Evolutionary conservation across 2,329 filamentous ascomycete genomes (phyloP).

Genomic region (Alternaria sp.): DNA sequence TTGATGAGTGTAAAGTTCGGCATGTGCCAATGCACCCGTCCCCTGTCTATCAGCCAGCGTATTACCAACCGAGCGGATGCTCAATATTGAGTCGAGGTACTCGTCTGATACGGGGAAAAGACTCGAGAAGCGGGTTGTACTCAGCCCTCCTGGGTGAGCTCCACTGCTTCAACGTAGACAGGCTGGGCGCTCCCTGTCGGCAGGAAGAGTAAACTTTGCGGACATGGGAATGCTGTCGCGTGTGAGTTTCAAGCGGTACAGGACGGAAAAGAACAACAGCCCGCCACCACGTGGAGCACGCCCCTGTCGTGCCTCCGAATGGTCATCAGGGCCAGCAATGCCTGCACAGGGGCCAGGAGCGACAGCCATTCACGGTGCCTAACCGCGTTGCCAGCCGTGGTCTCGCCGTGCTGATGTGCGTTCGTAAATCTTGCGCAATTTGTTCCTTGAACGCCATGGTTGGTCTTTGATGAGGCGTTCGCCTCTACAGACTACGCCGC

Average conservation of each 20-base stretch:
- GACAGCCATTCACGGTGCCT: constrained; percentile 26
- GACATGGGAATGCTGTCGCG: constrained; percentile 19
- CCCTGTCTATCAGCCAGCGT: constrained; percentile 23
- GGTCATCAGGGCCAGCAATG: constrained; percentile 15
- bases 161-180: constrained; percentile 6
- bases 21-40: constrained; percentile 13
- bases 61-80: constrained; percentile 20
- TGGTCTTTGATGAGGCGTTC: constrained; percentile 11
- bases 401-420: constrained; percentile 14
- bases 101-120: constrained; percentile 12
- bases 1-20: constrained; percentile 19
- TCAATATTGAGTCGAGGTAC: constrained; percentile 9
- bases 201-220: constrained; percentile 5
- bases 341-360: constrained; percentile 26
- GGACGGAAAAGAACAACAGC: constrained; percentile 17
- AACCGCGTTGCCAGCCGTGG: constrained; percentile 27
- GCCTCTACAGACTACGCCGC: constrained; percentile 13
- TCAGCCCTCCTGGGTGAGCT: not conserved
- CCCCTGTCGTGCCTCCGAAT: constrained; percentile 9
- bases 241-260: constrained; percentile 22
- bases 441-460: constrained; percentile 8
- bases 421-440: constrained; percentile 17
- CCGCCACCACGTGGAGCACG: constrained; percentile 34
- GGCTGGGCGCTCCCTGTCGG: constrained; percentile 3
- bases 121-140: constrained; percentile 1